These are phyloP conservation scores for Biancaea sappan DNA, from an alignment of 306 rosid species.

Conservation along the genomic window DNA sequence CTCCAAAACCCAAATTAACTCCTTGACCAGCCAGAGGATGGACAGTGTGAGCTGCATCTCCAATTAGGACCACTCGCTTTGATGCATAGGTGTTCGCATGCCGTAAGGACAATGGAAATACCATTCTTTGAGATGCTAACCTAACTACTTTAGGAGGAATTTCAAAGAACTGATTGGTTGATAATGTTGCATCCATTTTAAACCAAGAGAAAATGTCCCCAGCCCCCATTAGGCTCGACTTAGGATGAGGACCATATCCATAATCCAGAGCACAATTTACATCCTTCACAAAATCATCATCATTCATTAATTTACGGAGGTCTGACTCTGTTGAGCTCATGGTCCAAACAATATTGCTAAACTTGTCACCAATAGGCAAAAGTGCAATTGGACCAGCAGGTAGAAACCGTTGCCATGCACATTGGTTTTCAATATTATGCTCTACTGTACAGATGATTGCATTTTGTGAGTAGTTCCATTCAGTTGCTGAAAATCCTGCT, in stretches of 20 bases:
- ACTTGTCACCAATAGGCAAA: slow-evolving; percentile 82
- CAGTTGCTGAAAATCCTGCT: slow-evolving; percentile 81
- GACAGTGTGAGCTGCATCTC: slow-evolving; percentile 94
- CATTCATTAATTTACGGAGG: slow-evolving; percentile 52
- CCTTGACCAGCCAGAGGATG: slow-evolving; percentile 99
- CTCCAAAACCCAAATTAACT: slow-evolving; percentile 92
- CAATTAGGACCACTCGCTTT: slow-evolving; percentile 71
- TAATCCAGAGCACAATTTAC: slow-evolving; percentile 71
- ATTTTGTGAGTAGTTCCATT: slow-evolving; percentile 93
- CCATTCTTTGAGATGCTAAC: slow-evolving; percentile 78
- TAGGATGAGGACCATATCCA: slow-evolving; percentile 81
- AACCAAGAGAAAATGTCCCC: slow-evolving; percentile 75
- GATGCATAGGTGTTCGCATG: slow-evolving; percentile 80
- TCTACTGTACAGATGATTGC: slow-evolving; percentile 92
- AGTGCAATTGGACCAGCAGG: slow-evolving; percentile 94
- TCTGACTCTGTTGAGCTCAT: slow-evolving; percentile 81
- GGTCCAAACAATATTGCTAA: slow-evolving; percentile 94
- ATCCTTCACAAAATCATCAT: slow-evolving; percentile 66
- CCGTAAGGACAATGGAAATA: slow-evolving; percentile 77
- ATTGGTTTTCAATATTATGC: slow-evolving; percentile 61
- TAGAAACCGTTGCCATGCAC: slow-evolving; percentile 96
- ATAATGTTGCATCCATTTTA: slow-evolving; percentile 46
- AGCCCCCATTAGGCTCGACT: slow-evolving; percentile 45
- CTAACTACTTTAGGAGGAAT: slow-evolving; percentile 75
- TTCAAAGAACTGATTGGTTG: slow-evolving; percentile 65